Base-by-base conservation (phyloP, 1,139 yeast genomes). In the Yamadazyma membranifaciens region DNA sequence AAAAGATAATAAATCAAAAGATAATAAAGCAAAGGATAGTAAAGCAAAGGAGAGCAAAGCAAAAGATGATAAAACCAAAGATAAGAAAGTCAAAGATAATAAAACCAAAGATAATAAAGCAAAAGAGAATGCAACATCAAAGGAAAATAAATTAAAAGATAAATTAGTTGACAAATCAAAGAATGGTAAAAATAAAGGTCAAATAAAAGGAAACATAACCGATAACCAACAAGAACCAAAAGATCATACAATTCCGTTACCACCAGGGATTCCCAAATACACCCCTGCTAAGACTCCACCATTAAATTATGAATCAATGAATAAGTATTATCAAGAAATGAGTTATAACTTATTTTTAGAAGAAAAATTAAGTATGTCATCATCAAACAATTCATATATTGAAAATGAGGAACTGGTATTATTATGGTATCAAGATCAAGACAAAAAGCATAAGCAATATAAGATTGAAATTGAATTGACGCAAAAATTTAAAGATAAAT, bases 321-420 rank as follows among this genome's bases (percentile, higher is more conserved):
- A 66, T 6, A 65, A 71, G n/a, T 83, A 83, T 52, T 77, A 72
- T 52, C 63, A 73, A 47, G 82, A 80, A 50, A 75, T 81, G 66
- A 73, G 84, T 45, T 75, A 74, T 56, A 81, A 81, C 42, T 60
- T 83, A 42, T 81, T 80, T 45, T 63, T 80, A 38, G 91, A 83
- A 55, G 87, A 82, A 49, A 69, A 70, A 28, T 67, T 78, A 33
- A 68, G 80, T 36, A 62, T 71, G 2, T 69, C 75, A 31, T 51
- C 57, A 31, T 55, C 54, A 36, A 52, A 57, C 25, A 44, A 40
- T 16, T 46, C 57, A 11, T 54, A 52, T 33, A 54, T 64, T 13
- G 72, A 76, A 35, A 59, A 73, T 1, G 54, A 56, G 2, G 73
- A 67, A 38, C 59, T 68, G 47, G 50, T 61, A 24, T 64, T 82